A percentile compares a stretch with the other conserved stretches of the same genome.
Conservation (phyloP, 495 filamentous ascomycete species). For the Trichoderma reesei region DNA sequence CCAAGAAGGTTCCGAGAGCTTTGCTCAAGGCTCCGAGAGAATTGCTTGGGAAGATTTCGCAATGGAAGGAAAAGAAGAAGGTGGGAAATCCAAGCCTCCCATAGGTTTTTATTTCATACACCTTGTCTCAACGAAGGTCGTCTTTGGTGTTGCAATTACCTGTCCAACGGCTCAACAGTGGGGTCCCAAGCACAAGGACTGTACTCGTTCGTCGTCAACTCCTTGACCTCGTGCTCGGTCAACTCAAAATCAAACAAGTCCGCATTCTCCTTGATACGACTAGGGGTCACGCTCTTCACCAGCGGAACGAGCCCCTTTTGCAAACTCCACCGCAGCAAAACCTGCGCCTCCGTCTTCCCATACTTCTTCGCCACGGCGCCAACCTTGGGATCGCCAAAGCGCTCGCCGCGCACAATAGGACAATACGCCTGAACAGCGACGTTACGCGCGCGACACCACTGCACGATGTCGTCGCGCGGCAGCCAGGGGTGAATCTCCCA, state of each 20-base stretch:
- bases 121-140: neutral
- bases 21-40: no score
- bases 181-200: slow-evolving; percentile 69
- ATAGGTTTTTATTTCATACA: no score
- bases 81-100: no score
- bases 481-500: slow-evolving; percentile 90
- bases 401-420: slow-evolving; percentile 59
- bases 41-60: no score
- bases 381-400: slow-evolving; percentile 56
- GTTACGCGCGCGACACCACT: slow-evolving; percentile 60
- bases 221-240: slow-evolving; percentile 46
- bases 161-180: slow-evolving; percentile 29
- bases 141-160: slow-evolving; percentile 12
- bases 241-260: slow-evolving; percentile 78
- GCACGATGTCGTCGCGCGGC: slow-evolving; percentile 61
- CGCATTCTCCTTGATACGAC: slow-evolving; percentile 65
- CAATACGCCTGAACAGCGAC: slow-evolving; percentile 73
- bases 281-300: slow-evolving; percentile 62
- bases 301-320: slow-evolving; percentile 70
- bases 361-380: slow-evolving; percentile 55
- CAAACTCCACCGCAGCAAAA: slow-evolving; percentile 78
- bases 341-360: slow-evolving; percentile 63
- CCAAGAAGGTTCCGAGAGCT: no score
- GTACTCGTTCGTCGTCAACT: slow-evolving; percentile 48
- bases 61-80: no score